Base-by-base conservation (phyloP, 2,329 filamentous ascomycete species). In the Fusarium devonianum region DNA sequence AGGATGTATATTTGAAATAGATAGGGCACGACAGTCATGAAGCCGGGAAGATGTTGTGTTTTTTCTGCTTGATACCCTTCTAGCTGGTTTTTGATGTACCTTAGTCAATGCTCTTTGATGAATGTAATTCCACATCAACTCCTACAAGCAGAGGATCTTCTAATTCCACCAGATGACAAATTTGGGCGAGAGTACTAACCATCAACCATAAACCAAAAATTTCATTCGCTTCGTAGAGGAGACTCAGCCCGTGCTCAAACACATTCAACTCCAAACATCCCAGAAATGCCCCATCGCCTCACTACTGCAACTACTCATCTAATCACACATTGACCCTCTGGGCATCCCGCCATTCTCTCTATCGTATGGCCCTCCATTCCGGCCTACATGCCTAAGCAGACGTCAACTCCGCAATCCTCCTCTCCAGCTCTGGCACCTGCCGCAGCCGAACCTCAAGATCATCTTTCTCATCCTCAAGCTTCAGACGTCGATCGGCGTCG, bases 401-500 rank as follows among this genome's bases (percentile, higher is more conserved):
- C 45, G 80, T 89, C 71, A 97, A 74, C 74, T 97, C 93, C 12
- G 80, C 84, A 68, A 97, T 86, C 45, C 94, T 81, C 70, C 87
- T 86, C 79, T 97, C 88, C 58, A 96, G 82, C 67, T 96, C 93
- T 1, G 91, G 91, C 7, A 97, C 89, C 56, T 91, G 87, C 51
- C 94, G 80, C 40, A 99, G 75, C 70, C 90, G 82, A 38, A 96
- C 77, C 51, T 97, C 93, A 32, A 97, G 78, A 60, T 97, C 93
- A 69, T 99, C 94, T 72, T 89, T 95, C 78, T 97, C 94, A 73
- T 99, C 94, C 77, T 99, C 94, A 38, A 99, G 78, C 71, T 85
- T 82, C 71, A 97, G 72, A 53, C 94, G 80, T 69, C 82, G 86
- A 64, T 97, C 93, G 13, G 93, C 93, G 71, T 99, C 94, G 38